These are phyloP conservation scores for Sphaerulina vaccinii DNA, from an alignment of 2,329 filamentous ascomycete species.

Conservation along the genomic window DNA sequence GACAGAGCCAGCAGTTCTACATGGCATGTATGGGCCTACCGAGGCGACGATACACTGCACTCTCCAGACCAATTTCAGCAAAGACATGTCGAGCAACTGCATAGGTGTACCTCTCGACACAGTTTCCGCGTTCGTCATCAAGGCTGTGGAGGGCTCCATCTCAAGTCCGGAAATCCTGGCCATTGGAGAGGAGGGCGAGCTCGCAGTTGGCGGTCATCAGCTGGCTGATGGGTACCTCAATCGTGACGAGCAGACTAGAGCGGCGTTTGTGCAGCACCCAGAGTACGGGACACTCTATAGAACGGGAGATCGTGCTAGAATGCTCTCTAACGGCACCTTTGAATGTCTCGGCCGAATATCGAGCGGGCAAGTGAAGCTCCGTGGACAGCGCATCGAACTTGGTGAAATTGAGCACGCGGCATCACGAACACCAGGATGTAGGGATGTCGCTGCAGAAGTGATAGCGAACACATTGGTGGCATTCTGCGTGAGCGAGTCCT, in stretches of 20 bases:
- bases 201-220: constrained; percentile 77
- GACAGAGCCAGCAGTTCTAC: constrained; percentile 63
- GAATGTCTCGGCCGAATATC: constrained; percentile 80
- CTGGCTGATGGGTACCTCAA: constrained; percentile 81
- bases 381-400: constrained; percentile 68
- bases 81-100: constrained; percentile 59
- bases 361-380: constrained; percentile 79
- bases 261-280: constrained; percentile 66
- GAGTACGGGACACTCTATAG: constrained; percentile 71
- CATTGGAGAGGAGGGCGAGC: constrained; percentile 69
- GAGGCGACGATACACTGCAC: constrained; percentile 92
- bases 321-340: constrained; percentile 67
- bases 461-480: constrained; percentile 68
- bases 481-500: constrained; percentile 62
- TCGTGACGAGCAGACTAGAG: constrained; percentile 68
- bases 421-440: constrained; percentile 60
- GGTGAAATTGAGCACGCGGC: constrained; percentile 67
- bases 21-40: constrained; percentile 93
- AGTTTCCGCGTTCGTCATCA: constrained; percentile 72
- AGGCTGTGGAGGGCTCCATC: constrained; percentile 5
- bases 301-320: constrained; percentile 78
- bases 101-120: constrained; percentile 80
- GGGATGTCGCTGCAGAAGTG: constrained; percentile 66
- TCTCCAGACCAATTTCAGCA: constrained; percentile 62
- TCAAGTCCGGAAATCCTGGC: constrained; percentile 53